These are phyloP conservation scores for Penicillium thymicola DNA, from an alignment of 2,329 filamentous ascomycete genomes.

Conservation along the genomic window DNA sequence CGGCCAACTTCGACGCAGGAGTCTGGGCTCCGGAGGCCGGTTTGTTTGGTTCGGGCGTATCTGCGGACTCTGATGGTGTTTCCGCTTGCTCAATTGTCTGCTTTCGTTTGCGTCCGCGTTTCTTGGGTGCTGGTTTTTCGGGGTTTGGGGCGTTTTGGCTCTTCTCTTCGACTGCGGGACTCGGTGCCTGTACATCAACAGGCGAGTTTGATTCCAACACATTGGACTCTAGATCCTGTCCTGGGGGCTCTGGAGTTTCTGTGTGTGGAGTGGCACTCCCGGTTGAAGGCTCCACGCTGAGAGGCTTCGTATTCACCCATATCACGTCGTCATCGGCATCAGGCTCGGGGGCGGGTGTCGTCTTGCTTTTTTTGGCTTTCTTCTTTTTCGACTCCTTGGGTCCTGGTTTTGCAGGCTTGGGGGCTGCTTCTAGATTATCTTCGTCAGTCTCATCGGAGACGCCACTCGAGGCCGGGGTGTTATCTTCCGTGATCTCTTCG, in stretches of 20 bases:
- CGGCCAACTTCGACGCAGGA: background rate
- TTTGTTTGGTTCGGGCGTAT: background rate
- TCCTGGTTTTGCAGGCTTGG: constrained; percentile 2
- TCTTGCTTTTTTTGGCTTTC: constrained; percentile 46
- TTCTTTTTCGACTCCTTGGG: constrained; percentile 40
- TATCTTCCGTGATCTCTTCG: constrained; percentile 21
- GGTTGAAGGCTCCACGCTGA: constrained; percentile 1
- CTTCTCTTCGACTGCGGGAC: background rate
- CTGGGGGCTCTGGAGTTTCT: background rate
- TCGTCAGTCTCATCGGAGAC: constrained; percentile 4
- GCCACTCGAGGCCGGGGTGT: constrained; percentile 8
- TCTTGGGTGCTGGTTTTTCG: constrained; percentile 34
- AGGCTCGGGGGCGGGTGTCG: constrained; percentile 32
- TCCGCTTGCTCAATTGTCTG: constrained; percentile 26
- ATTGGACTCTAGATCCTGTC: background rate
- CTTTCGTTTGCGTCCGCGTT: constrained; percentile 44
- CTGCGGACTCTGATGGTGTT: background rate
- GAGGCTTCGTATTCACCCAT: constrained; percentile 37
- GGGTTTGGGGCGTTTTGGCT: background rate
- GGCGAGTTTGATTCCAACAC: background rate
- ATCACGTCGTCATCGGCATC: constrained; percentile 42
- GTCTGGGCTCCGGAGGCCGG: background rate
- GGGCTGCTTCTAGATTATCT: constrained; percentile 1
- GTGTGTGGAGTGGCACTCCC: constrained; percentile 7
- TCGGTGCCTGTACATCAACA: background rate